A percentile compares a stretch with the other conserved stretches of the same genome.
Conservation (phyloP, 768 basidiomycete genomes). For the Boletellus ananiceps region DNA sequence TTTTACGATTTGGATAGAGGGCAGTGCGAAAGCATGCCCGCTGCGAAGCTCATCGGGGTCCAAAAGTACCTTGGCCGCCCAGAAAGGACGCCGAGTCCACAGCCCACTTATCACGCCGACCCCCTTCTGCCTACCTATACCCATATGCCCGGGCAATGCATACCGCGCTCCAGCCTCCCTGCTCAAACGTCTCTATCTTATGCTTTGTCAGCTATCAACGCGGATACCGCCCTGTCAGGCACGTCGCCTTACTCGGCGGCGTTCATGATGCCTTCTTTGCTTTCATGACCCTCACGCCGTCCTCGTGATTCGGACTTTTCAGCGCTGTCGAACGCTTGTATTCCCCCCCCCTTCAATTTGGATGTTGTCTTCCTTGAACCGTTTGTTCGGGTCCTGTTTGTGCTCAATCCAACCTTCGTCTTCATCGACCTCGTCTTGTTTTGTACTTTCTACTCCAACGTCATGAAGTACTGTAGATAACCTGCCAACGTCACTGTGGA, state of each 20-base stretch:
- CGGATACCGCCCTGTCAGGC: constrained; percentile 19
- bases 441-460: constrained; percentile 21
- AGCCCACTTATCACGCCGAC: constrained; percentile 28
- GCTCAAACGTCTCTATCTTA: constrained; percentile 40
- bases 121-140: constrained; percentile 29
- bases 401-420: constrained; percentile 14
- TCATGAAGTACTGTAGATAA: constrained; percentile 31
- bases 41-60: constrained; percentile 56
- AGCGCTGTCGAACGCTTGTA: constrained; percentile 21
- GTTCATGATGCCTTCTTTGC: constrained; percentile 32
- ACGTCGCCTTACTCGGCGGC: constrained; percentile 26
- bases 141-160: constrained; percentile 32
- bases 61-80: constrained; percentile 35
- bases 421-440: constrained; percentile 16
- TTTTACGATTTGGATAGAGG: constrained; percentile 66
- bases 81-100: constrained; percentile 27
- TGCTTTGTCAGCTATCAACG: constrained; percentile 38
- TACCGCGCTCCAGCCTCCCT: constrained; percentile 30
- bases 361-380: constrained; percentile 30
- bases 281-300: constrained; percentile 30
- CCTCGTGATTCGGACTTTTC: constrained; percentile 18
- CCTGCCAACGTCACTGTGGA: constrained; percentile 23
- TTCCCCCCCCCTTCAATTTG: constrained; percentile 14
- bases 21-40: constrained; percentile 46
- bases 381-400: constrained; percentile 12